Evolutionary conservation across 2,329 filamentous ascomycete genomes (phyloP), one percentile per base, ranked within the genome.

Genomic region (Xylariaceae sp.): DNA sequence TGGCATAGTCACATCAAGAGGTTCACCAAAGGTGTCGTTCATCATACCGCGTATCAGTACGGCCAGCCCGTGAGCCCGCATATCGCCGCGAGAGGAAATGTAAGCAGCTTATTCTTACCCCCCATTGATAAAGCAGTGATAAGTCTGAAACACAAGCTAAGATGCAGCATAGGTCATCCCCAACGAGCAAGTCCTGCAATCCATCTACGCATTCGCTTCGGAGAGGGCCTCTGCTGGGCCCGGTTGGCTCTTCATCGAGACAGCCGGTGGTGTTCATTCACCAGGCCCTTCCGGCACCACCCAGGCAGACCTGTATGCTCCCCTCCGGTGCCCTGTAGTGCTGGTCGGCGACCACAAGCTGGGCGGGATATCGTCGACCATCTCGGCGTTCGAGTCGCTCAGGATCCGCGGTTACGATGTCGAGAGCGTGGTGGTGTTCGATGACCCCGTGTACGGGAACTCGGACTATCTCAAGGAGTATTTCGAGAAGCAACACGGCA

Each of bases 241-340:
- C 31, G 74, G 74, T n/a, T 77, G 81, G 61, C 64, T 85, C 1
- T 71, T 94, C 32, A 68, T 92, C 31, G 87, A 94, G 59, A 92
- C 87, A 2, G 86, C 87, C 1, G 87, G 86, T 1, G 87, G 87
- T 1, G 83, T 90, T 0, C 79, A 90, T 45, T 90, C 85, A 0
- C 87, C 87, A 0, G 76, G 76, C 0, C 87, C 86, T 1, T 85
- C 83, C 24, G 85, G 85, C 8, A 83, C 72, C 2, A 78, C 83
- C 0, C 87, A 94, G 55, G 85, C 81, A 2, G 86, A 94, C 53
- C 63, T 89, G 1, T 92, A 89, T 56, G 69, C 81, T 14, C 79
- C 85, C 1, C 62, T 94, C 1, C 72, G 86, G n/a, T 62, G 85
- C 1, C 86, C 88, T 0, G 74, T 83, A 1, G 63, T 92, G 11